A percentile compares a stretch with the other conserved stretches of the same genome.
These are phyloP conservation scores for Canna indica DNA, from an alignment of 176 grass and related monocot species.

Conservation along the genomic window DNA sequence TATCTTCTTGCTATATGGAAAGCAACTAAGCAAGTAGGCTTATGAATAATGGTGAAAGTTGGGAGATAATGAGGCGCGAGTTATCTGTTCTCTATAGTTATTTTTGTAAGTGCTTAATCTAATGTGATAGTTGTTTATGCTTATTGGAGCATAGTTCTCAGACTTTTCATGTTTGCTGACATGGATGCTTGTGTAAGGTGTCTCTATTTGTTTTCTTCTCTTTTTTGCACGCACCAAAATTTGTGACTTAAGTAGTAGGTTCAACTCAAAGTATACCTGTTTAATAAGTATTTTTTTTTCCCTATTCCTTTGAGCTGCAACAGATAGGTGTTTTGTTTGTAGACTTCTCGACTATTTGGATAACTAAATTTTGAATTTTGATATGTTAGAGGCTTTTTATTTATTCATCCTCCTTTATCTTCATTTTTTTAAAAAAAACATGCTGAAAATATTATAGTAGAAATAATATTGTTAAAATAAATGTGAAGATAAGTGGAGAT, in stretches of 20 bases:
- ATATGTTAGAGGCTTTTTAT: too few relatives aligned
- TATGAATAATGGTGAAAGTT: constrained; percentile 79
- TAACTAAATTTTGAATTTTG: too few relatives aligned
- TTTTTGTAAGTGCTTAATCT: constrained; percentile 73
- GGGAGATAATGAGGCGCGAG: constrained; percentile 90
- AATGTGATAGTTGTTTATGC: too few relatives aligned
- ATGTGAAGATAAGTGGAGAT: too few relatives aligned
- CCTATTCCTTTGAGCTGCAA: not conserved
- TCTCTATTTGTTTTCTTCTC: not conserved
- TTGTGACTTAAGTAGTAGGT: not conserved
- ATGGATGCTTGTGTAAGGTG: not conserved
- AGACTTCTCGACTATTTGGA: not conserved
- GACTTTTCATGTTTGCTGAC: not conserved
- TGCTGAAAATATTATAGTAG: too few relatives aligned
- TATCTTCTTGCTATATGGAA: constrained; percentile 99
- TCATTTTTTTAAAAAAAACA: too few relatives aligned
- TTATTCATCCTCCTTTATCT: too few relatives aligned
- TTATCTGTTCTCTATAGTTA: constrained; percentile 95
- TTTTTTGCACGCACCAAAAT: not conserved
- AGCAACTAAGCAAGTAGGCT: constrained; percentile 83
- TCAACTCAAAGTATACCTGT: too few relatives aligned
- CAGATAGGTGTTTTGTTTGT: too few relatives aligned
- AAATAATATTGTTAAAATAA: too few relatives aligned
- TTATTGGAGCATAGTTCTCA: too few relatives aligned
- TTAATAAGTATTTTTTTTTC: not conserved